Evolutionary conservation across 2,329 filamentous ascomycete genomes (phyloP), one percentile per base, ranked within the genome.

Genomic region (Fusarium sp.): DNA sequence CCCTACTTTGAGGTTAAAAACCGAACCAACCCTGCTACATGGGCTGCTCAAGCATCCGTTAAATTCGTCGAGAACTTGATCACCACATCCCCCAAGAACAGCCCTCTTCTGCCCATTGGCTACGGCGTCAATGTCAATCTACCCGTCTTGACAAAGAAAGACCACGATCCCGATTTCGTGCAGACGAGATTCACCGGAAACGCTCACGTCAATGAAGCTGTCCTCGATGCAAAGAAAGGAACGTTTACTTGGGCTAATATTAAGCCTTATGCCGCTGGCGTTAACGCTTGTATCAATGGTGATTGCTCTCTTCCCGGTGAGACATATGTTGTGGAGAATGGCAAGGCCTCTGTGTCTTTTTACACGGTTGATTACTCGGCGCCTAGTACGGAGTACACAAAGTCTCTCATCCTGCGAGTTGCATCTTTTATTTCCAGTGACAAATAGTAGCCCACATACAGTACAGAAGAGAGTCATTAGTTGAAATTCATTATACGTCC

Each of bases 61-160:
- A 81, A 82, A 38, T 74, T 87, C 4, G 82, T 87, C 7, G 77
- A 85, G 4, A 77, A 83, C 27, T 79, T 87, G 42, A 82, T 85
- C 63, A 71, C 79, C 2, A 83, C 79, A 27, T 80, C 80, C 0
- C 68, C 73, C 7, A 69, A 73, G 15, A 77, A 75, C 5, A 73
- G 72, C 0, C 78, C 79, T 8, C 67, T 83, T 8, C 76, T 88
- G 3, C 86, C 86, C 0, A 76, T 84, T 2, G 86, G 85, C 4
- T 87, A 88, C 65, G 85, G 86, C n/a, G 75, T 86, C 40, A 85
- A 79, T 30, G 83, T 88, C 70, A 88, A 88, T 68, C 83, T 84
- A 30, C 85, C 85, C 3, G 75, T 77, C 5, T 78, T 88, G 35
- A 82, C 79, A 0, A 80, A 79, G 15, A 80, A 85, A 52, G 76